A percentile compares a stretch with the other conserved stretches of the same genome.
Conservation (phyloP, 2,329 filamentous ascomycete genomes). For the Pezicula neosporulosa region DNA sequence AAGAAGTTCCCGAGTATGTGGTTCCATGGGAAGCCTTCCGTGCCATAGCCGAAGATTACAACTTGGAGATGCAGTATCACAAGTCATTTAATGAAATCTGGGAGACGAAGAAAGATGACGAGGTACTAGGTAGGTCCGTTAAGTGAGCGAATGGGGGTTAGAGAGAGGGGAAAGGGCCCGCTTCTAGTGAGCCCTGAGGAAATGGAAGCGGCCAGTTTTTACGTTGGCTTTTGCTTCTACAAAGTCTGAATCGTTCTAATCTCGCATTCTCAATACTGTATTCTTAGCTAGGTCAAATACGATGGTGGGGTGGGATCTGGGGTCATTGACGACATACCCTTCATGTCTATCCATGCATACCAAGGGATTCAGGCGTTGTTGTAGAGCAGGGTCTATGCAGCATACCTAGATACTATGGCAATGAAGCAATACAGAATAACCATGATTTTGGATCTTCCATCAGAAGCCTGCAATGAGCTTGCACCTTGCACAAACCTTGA, state of each 20-base stretch:
- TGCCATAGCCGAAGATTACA: slow-evolving; percentile 92
- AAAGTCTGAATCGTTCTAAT: slow-evolving; percentile 61
- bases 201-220: slow-evolving; percentile 89
- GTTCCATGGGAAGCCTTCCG: slow-evolving; percentile 98
- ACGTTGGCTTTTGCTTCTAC: slow-evolving; percentile 95
- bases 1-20: slow-evolving; percentile 94
- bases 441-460: no score
- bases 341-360: no score
- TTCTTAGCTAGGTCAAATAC: no score
- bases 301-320: no score
- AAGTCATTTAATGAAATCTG: slow-evolving; percentile 89
- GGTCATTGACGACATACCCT: no score
- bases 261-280: no score
- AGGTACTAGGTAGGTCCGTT: slow-evolving; percentile 79
- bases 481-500: no score
- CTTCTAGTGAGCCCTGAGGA: slow-evolving; percentile 79
- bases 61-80: slow-evolving; percentile 91
- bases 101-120: slow-evolving; percentile 85
- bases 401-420: no score
- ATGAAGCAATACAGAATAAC: no score
- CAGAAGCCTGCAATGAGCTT: no score
- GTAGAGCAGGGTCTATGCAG: no score
- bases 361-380: no score
- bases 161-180: slow-evolving; percentile 60
- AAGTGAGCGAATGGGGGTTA: slow-evolving; percentile 94